phyloP scores from a whole-genome alignment of 441 rosid genomes.

The Gossypium laxum region DNA sequence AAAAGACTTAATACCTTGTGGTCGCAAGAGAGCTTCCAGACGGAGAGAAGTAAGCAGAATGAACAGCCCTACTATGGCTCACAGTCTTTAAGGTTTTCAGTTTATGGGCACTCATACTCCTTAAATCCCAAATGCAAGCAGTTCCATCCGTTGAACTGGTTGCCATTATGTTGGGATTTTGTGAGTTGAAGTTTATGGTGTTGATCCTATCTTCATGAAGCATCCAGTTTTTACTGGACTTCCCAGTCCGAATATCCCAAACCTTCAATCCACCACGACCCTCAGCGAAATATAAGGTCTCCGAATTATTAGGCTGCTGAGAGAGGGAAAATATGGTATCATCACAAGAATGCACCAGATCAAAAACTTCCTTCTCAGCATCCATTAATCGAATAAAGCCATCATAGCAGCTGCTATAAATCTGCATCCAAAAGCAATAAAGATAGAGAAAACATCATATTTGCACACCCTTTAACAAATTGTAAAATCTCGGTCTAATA shows the following conservation, averaged over 20 bases:
- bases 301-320: slow-evolving; percentile 37
- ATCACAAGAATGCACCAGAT: slow-evolving; percentile 42
- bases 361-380: slow-evolving; percentile 57
- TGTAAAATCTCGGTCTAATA: not conserved
- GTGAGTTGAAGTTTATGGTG: slow-evolving; percentile 59
- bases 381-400: slow-evolving; percentile 62
- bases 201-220: slow-evolving; percentile 65
- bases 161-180: slow-evolving; percentile 48
- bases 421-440: slow-evolving; percentile 30
- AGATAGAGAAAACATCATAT: not conserved
- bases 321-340: slow-evolving; percentile 52
- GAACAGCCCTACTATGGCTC: slow-evolving; percentile 44
- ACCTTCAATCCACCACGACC: slow-evolving; percentile 42
- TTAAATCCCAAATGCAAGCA: slow-evolving; percentile 76
- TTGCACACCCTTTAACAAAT: not conserved
- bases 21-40: slow-evolving; percentile 63
- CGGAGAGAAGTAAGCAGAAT: slow-evolving; percentile 82
- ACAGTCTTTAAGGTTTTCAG: slow-evolving; percentile 30
- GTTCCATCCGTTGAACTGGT: slow-evolving; percentile 69
- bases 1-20: slow-evolving; percentile 38
- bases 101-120: slow-evolving; percentile 31
- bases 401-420: slow-evolving; percentile 54
- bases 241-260: slow-evolving; percentile 58
- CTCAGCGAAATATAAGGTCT: slow-evolving; percentile 50
- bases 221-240: slow-evolving; percentile 31